phyloP scores from a whole-genome alignment of 2,329 filamentous ascomycete species.

The Ceratocystis destructans region DNA sequence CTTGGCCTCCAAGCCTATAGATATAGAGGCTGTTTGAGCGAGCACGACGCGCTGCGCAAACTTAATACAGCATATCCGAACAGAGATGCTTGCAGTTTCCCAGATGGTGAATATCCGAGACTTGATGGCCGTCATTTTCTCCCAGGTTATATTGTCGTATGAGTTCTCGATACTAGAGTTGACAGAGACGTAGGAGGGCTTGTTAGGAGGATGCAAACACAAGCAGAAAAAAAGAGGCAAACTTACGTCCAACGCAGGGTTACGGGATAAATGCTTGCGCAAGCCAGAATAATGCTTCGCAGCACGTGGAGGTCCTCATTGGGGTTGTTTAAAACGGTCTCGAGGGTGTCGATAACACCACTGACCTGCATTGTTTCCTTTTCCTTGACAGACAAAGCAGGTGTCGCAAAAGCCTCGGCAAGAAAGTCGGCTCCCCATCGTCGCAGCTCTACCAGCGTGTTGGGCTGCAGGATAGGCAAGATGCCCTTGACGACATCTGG shows the following conservation, averaged over 20 bases:
- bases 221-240: constrained; percentile 12
- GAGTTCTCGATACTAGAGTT: constrained; percentile 66
- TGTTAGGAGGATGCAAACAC: neutral
- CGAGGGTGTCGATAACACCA: constrained; percentile 59
- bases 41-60: constrained; percentile 89
- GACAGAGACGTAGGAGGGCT: constrained; percentile 11
- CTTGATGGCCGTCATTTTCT: constrained; percentile 79
- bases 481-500: constrained; percentile 83
- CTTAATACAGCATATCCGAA: constrained; percentile 92
- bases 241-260: constrained; percentile 92
- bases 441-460: constrained; percentile 63
- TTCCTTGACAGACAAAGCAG: constrained; percentile 59
- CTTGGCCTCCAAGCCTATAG: constrained; percentile 60
- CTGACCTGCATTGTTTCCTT: constrained; percentile 69
- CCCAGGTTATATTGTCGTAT: constrained; percentile 70
- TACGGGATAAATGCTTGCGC: constrained; percentile 83
- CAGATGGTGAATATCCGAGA: constrained; percentile 75
- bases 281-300: constrained; percentile 74
- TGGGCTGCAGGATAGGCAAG: constrained; percentile 73
- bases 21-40: constrained; percentile 61
- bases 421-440: constrained; percentile 95
- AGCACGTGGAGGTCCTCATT: constrained; percentile 67
- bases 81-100: constrained; percentile 62
- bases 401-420: constrained; percentile 88
- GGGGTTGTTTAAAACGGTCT: constrained; percentile 54